Evolutionary conservation across 768 basidiomycete species (phyloP).

Genomic region (Dioszegia aurantiaca): DNA sequence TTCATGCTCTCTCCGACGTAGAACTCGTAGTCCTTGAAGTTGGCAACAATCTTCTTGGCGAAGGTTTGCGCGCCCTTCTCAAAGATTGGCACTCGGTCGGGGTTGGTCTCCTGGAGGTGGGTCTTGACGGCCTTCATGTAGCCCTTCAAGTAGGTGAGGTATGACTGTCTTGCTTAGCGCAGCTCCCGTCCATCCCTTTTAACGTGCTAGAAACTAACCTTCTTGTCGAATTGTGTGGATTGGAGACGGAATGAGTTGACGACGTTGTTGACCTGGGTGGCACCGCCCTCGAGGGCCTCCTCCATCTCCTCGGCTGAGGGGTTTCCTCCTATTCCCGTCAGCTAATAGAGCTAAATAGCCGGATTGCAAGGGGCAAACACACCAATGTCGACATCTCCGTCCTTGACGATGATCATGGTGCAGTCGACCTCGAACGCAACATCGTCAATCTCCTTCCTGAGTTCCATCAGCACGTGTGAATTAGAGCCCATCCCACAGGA

Average conservation of each 20-base stretch:
- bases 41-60: slow-evolving; percentile 83
- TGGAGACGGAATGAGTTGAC: slow-evolving; percentile 87
- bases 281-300: slow-evolving; percentile 77
- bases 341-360: background rate
- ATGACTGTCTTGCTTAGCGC: slow-evolving; percentile 53
- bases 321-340: slow-evolving; percentile 69
- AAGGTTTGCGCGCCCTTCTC: slow-evolving; percentile 73
- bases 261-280: slow-evolving; percentile 79
- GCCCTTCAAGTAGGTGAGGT: slow-evolving; percentile 75
- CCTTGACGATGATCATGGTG: slow-evolving; percentile 64
- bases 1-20: slow-evolving; percentile 58
- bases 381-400: slow-evolving; percentile 89
- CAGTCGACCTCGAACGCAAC: slow-evolving; percentile 88
- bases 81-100: slow-evolving; percentile 68
- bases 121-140: slow-evolving; percentile 93
- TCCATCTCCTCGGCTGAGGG: slow-evolving; percentile 83
- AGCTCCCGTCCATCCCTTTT: background rate
- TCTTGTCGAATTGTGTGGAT: slow-evolving; percentile 80
- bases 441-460: slow-evolving; percentile 72
- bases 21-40: slow-evolving; percentile 94
- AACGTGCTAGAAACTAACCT: slow-evolving; percentile 56
- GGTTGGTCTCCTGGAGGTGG: slow-evolving; percentile 59
- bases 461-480: slow-evolving; percentile 8
- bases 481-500: background rate
- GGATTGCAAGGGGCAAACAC: slow-evolving; percentile 17